Percentiles rank a stretch among this genome's conserved stretches.
These are phyloP conservation scores for Cladosporium austrohemisphaericum DNA, from an alignment of 2,329 filamentous ascomycete species.

Conservation along the genomic window DNA sequence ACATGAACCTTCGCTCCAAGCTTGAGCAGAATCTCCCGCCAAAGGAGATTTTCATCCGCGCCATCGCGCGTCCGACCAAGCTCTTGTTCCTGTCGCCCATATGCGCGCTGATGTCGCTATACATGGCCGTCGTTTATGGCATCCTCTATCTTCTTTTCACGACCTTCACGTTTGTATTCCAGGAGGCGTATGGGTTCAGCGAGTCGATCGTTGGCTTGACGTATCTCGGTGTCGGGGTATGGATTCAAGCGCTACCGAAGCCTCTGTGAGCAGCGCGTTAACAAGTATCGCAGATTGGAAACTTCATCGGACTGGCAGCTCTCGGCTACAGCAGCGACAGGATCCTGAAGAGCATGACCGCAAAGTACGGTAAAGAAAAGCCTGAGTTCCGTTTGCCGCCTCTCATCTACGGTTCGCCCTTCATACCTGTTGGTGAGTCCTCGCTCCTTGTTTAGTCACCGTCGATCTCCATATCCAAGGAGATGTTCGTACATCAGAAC, in stretches of 20 bases:
- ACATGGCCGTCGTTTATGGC: conserved; percentile 44
- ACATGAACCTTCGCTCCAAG: conserved; percentile 28
- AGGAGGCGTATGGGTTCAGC: conserved; percentile 43
- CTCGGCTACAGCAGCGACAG: conserved; percentile 37
- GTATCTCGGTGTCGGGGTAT: conserved; percentile 54
- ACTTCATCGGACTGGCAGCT: conserved; percentile 36
- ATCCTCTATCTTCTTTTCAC: conserved; percentile 51
- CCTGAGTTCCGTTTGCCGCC: conserved; percentile 63
- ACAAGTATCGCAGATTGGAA: no score
- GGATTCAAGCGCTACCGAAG: no score
- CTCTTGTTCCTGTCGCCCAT: conserved; percentile 43
- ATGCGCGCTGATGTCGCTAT: conserved; percentile 44
- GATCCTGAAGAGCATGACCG: conserved; percentile 30
- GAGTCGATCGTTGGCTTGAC: conserved; percentile 46
- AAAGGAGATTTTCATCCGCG: conserved; percentile 41
- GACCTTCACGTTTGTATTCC: conserved; percentile 50
- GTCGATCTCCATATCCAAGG: no score
- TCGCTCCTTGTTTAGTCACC: no score
- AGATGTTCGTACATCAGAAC: no score
- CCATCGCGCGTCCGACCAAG: conserved; percentile 37
- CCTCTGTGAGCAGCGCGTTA: no score
- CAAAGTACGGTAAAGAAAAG: conserved; percentile 28
- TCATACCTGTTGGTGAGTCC: no score
- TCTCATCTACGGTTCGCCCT: conserved; percentile 50
- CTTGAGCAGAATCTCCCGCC: conserved; percentile 38